Evolutionary conservation across 106 monocot genomes (phyloP).

Genomic region (Triglochin maritima): DNA sequence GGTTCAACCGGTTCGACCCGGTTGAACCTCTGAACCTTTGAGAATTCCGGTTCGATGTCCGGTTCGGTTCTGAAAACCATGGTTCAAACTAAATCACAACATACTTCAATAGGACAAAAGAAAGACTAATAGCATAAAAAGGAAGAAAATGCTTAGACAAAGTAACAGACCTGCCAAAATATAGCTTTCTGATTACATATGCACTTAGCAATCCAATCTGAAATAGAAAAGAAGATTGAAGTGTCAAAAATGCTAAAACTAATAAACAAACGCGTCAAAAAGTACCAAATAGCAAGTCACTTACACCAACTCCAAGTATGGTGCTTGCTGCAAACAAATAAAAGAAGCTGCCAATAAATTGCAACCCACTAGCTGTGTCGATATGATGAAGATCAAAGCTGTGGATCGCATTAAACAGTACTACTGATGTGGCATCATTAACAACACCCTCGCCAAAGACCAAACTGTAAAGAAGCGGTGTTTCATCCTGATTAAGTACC

Average conservation of each 20-base stretch:
- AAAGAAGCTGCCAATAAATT: conserved; percentile 67
- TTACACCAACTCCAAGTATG: conserved; percentile 75
- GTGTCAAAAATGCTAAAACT: background rate
- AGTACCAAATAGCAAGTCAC: conserved; percentile 7
- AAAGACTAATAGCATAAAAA: background rate
- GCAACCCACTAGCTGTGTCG: conserved; percentile 30
- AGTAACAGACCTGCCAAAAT: conserved; percentile 71
- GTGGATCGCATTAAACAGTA: conserved; percentile 93
- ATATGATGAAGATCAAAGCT: conserved; percentile 78
- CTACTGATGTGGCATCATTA: conserved; percentile 98
- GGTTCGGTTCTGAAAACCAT: too few relatives aligned
- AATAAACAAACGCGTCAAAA: background rate
- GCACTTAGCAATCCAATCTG: conserved; percentile 90
- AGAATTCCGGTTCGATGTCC: too few relatives aligned
- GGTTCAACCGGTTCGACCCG: too few relatives aligned
- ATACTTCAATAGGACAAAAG: background rate
- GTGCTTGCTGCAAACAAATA: conserved; percentile 87
- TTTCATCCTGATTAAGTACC: conserved; percentile 99
- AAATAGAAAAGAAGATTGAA: conserved; percentile 11
- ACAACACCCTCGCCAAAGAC: conserved; percentile 99
- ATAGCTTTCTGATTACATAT: conserved; percentile 76
- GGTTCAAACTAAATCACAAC: background rate
- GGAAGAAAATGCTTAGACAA: background rate
- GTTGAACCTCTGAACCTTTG: too few relatives aligned
- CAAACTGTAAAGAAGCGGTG: conserved; percentile 90